These are phyloP conservation scores for Neofusicoccum parvum DNA, from an alignment of 2,329 filamentous ascomycete genomes.

Conservation along the genomic window DNA sequence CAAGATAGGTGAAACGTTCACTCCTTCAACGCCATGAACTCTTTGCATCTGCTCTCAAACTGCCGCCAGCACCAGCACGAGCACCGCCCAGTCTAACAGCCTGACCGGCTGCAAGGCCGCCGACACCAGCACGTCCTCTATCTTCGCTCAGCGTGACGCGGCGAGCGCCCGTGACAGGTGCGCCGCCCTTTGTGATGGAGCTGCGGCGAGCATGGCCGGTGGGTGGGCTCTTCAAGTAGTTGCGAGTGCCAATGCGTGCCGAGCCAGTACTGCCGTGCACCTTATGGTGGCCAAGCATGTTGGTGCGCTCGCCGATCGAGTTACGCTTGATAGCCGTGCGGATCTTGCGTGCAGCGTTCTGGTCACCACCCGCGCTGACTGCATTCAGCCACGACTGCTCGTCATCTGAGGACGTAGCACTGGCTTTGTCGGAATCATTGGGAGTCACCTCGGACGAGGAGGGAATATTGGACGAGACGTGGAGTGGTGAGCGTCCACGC, in stretches of 20 bases:
- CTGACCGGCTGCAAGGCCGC: slow-evolving; percentile 34
- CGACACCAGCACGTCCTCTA: slow-evolving; percentile 27
- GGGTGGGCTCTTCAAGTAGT: slow-evolving; percentile 65
- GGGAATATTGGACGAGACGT: slow-evolving; percentile 44
- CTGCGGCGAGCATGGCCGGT: slow-evolving; percentile 62
- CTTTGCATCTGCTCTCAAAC: slow-evolving; percentile 21
- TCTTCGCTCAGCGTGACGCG: slow-evolving; percentile 37
- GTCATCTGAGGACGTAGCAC: slow-evolving; percentile 47
- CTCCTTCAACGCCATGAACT: slow-evolving; percentile 22
- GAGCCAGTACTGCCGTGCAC: slow-evolving; percentile 59
- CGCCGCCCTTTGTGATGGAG: slow-evolving; percentile 62
- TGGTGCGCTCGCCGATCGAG: slow-evolving; percentile 50
- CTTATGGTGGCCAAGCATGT: slow-evolving; percentile 52
- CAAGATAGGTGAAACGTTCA: background rate
- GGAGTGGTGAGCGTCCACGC: slow-evolving; percentile 53
- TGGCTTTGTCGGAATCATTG: slow-evolving; percentile 37
- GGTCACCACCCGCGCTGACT: slow-evolving; percentile 30
- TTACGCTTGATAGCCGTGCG: slow-evolving; percentile 59
- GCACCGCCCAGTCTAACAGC: slow-evolving; percentile 27
- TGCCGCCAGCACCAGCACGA: slow-evolving; percentile 21
- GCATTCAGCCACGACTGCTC: slow-evolving; percentile 50
- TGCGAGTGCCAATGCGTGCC: slow-evolving; percentile 65
- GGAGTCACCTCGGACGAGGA: slow-evolving; percentile 30
- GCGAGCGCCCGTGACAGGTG: slow-evolving; percentile 42
- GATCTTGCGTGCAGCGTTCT: slow-evolving; percentile 57